Conservation (phyloP, 1,284 basidiomycete genomes). For the Albatrellus sp. region DNA sequence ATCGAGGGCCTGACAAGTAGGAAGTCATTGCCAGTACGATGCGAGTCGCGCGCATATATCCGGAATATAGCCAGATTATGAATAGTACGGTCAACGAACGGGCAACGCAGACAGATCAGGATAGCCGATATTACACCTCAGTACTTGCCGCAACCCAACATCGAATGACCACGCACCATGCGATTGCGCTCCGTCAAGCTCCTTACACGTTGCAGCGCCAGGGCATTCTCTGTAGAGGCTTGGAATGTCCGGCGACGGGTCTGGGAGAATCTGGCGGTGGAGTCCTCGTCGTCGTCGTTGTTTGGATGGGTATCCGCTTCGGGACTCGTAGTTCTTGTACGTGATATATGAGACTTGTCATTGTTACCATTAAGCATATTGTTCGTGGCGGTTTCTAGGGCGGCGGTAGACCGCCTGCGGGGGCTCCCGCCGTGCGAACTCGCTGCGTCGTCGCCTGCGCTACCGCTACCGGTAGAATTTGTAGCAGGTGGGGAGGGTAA, state of each 20-base stretch:
- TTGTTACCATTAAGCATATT: slow-evolving; percentile 22
- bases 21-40: background rate
- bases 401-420: slow-evolving; percentile 25
- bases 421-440: slow-evolving; percentile 37
- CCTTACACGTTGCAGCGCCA: slow-evolving; percentile 52
- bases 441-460: slow-evolving; percentile 38
- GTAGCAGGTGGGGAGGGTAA: slow-evolving; percentile 70
- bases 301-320: slow-evolving; percentile 32
- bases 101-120: slow-evolving; percentile 1
- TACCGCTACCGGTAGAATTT: slow-evolving; percentile 70
- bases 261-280: slow-evolving; percentile 43
- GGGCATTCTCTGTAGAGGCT: slow-evolving; percentile 36
- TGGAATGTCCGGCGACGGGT: slow-evolving; percentile 24
- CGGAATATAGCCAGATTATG: slow-evolving; percentile 1
- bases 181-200: slow-evolving; percentile 60
- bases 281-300: slow-evolving; percentile 42
- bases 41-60: slow-evolving; percentile 3
- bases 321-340: slow-evolving; percentile 19
- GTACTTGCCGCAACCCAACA: too few species aligned
- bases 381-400: slow-evolving; percentile 14
- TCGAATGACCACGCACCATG: slow-evolving; percentile 32
- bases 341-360: slow-evolving; percentile 16
- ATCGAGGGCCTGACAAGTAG: slow-evolving; percentile 40
- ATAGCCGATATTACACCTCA: background rate
- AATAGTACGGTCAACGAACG: slow-evolving; percentile 10